Evolutionary conservation across 1,284 basidiomycete species (phyloP), one percentile per base, ranked within the genome.

Genomic region (Peniophora sp.): DNA sequence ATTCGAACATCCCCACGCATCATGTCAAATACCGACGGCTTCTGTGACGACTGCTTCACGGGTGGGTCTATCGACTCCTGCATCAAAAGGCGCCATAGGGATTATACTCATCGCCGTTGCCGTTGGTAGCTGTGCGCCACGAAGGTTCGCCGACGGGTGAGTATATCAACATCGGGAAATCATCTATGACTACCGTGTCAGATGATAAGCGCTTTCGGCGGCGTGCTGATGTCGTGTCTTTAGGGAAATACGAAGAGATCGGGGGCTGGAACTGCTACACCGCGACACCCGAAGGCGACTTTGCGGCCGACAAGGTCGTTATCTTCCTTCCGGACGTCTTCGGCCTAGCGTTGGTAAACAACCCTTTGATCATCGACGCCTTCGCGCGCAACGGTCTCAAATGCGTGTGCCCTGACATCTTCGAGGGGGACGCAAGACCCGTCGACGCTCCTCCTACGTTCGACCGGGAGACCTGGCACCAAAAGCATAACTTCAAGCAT

Each of bases 281-380:
- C 62, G 71, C 18, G 60, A 71, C 48, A 74, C 71, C 18, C 27
- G 27, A 32, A 32, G 78, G 81, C 58, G 74, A 74, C 57, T 81
- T 73, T 60, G 78, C 79, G 17, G 67, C 65, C 35, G 72, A 76
- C 57, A 77, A 77, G 23, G 74, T 72, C 63, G 70, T 72, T 56
- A 69, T 71, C 34, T 66, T 74, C 50, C 51, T 71, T 11, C 66
- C 72, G 27, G 78, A 81, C 58, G 62, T 71, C 54, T 61, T 81
- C 47, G 61, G 70, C 47, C 27, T 32, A 32, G 27, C 27, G 12
- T 32, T 32, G 27, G 6, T 6, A 12, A 68, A 67, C 32, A 76
- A 78, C 50, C 47, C 69, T 2, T 46, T 73, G 34, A 59, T 67
- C 24, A 46, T 24, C n/a, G 20, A 41, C n/a, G 39, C 8, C 39